These are phyloP conservation scores for Monilinia vaccinii-corymbosi DNA, from an alignment of 2,329 filamentous ascomycete genomes.

Conservation along the genomic window DNA sequence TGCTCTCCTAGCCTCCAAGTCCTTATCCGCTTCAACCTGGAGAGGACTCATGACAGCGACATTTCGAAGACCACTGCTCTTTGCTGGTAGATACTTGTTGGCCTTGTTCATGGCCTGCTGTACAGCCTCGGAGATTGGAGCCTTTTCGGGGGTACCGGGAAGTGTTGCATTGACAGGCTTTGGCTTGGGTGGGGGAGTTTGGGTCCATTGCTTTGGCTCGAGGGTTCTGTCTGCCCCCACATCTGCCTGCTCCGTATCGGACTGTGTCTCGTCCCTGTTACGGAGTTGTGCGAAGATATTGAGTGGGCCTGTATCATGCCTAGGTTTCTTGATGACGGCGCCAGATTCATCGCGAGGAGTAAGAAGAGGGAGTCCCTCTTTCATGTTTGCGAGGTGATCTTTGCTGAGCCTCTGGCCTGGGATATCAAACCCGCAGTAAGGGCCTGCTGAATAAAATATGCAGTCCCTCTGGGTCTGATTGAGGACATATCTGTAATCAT, in stretches of 20 bases:
- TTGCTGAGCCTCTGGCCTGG: not conserved
- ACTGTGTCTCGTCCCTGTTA: not conserved
- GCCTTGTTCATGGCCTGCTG: constrained; percentile 1
- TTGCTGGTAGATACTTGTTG: constrained; percentile 10
- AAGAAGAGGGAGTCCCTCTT: not conserved
- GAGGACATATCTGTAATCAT: not conserved
- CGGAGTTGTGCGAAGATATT: not conserved
- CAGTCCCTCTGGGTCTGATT: not conserved
- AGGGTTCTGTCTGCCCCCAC: not conserved
- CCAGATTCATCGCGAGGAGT: not conserved
- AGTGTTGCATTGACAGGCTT: constrained; percentile 12
- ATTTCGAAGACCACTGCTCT: constrained; percentile 12
- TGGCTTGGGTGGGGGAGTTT: constrained; percentile 11
- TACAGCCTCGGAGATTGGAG: constrained; percentile 1
- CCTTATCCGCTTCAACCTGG: constrained; percentile 4
- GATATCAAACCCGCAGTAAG: not conserved
- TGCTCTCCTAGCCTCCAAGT: too few relatives aligned
- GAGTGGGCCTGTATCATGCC: not conserved
- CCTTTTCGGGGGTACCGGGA: not conserved
- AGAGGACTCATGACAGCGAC: constrained; percentile 12
- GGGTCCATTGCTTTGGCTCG: constrained; percentile 11
- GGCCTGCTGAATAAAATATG: not conserved
- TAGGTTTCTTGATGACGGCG: not conserved
- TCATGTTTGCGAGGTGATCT: not conserved
- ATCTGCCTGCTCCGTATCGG: not conserved